Conservation (phyloP, 1,139 yeast species). For the Debaryomyces robertsiae region DNA sequence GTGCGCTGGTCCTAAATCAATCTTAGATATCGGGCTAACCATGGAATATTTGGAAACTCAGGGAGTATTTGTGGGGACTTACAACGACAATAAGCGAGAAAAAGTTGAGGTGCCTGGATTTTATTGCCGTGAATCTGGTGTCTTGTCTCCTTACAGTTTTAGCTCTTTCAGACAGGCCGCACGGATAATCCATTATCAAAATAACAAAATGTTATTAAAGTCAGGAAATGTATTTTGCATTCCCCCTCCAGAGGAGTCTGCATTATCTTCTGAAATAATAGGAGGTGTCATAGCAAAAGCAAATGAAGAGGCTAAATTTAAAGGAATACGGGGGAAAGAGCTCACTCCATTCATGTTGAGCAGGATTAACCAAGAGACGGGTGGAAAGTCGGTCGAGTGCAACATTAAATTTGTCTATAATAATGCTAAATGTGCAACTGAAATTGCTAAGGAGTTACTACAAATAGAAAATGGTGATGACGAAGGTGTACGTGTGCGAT, state of each 20-base stretch:
- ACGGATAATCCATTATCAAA: conserved; percentile 54
- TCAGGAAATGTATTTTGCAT: conserved; percentile 81
- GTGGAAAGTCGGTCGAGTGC: conserved; percentile 69
- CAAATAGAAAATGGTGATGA: conserved; percentile 29
- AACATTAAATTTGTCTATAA: conserved; percentile 77
- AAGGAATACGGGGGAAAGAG: conserved; percentile 67
- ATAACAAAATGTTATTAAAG: conserved; percentile 48
- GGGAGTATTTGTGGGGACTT: conserved; percentile 64
- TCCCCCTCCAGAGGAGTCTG: conserved; percentile 73
- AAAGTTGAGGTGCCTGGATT: conserved; percentile 72
- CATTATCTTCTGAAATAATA: conserved; percentile 59
- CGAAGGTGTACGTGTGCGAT: conserved; percentile 19
- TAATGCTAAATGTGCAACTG: conserved; percentile 70
- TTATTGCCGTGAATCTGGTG: conserved; percentile 76
- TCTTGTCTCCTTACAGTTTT: conserved; percentile 68
- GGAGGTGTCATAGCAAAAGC: conserved; percentile 61
- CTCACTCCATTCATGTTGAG: conserved; percentile 76
- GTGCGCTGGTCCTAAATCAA: conserved; percentile 90
- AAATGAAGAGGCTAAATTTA: conserved; percentile 52
- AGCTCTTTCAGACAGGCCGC: conserved; percentile 61
- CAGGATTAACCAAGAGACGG: conserved; percentile 64
- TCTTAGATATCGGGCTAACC: conserved; percentile 77
- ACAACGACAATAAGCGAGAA: conserved; percentile 40
- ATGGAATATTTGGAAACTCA: conserved; percentile 88
- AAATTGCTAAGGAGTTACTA: conserved; percentile 61